Base-by-base conservation (phyloP, 1,284 basidiomycete species). In the Fomitopsis palustris region DNA sequence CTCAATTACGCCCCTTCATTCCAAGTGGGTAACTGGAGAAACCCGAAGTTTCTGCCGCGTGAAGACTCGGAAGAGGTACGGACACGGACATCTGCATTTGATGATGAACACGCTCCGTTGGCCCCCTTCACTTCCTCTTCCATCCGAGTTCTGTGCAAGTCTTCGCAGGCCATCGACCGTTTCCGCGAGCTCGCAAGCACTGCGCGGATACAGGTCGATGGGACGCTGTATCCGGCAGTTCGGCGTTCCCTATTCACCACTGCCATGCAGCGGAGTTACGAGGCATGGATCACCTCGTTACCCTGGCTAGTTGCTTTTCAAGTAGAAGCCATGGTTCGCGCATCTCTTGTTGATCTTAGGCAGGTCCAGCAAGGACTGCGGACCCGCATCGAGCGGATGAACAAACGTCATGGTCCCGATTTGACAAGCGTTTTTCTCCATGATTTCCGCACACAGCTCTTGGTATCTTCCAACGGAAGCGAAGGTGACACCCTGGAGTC, bases 301-400 rank as follows among this genome's bases (percentile, higher is more conserved):
- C 69, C 76, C 19, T 85, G 81, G 79, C 68, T 60, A 37, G 74
- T 86, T 14, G 77, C 82, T 2, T 86, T 85, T 64, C 85, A 87
- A 64, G 69, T 86, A 19, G 79, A 83, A 63, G 75, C 78, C 0
- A 66, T 87, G 2, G 61, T 82, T 2, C 74, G 75, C 4, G 74
- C 70, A 27, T 62, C 75, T 42, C 59, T 71, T 23, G 68, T 84
- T 41, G 81, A 85, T 64, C 69, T 79, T 41, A 64, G 61, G 21
- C 84, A 87, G 67, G 69, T 84, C 3, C 49, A 19, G 25, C 67
- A 82, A n/a, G 61, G 61, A 1, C 71, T 86, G 31, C 69, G 76
- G 17, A 72, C 73, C 0, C 51, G 64, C 14, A 74, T 86, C 37
- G 62, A 69, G 0, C 12, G 55, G 0, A 58, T 79, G 47, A 58